Percentiles rank a stretch among this genome's conserved stretches.
phyloP scores from a whole-genome alignment of 495 filamentous ascomycete genomes.

The Amorphotheca resinae region DNA sequence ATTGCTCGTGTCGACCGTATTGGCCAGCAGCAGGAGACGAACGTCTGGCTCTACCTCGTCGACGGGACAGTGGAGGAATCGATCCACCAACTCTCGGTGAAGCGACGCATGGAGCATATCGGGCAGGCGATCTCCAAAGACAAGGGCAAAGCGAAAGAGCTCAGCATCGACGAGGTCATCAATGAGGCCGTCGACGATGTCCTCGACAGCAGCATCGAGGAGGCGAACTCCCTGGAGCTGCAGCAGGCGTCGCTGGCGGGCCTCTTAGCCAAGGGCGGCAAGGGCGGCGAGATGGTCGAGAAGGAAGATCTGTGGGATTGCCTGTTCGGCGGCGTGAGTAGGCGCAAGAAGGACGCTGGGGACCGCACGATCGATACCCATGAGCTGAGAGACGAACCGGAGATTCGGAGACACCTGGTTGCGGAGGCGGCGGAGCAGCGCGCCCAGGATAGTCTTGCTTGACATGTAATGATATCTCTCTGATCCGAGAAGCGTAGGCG shows the following conservation, averaged over 20 bases:
- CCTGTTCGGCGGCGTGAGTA: constrained; percentile 47
- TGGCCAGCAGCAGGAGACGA: constrained; percentile 75
- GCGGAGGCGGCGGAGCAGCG: constrained; percentile 17
- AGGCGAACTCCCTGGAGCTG: constrained; percentile 74
- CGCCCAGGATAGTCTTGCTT: too few relatives aligned
- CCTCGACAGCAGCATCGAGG: constrained; percentile 28
- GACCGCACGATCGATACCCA: background rate
- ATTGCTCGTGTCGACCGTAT: constrained; percentile 92
- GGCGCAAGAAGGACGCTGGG: background rate
- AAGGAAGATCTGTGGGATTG: constrained; percentile 82
- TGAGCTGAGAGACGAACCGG: constrained; percentile 6
- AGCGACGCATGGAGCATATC: constrained; percentile 65
- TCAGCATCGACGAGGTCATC: constrained; percentile 18
- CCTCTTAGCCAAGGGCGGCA: constrained; percentile 54
- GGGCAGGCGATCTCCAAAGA: constrained; percentile 28
- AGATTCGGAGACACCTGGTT: constrained; percentile 10
- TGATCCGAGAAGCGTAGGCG: too few relatives aligned
- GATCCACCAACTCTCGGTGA: constrained; percentile 75
- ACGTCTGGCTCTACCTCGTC: constrained; percentile 89
- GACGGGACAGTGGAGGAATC: constrained; percentile 80
- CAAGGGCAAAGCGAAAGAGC: constrained; percentile 22
- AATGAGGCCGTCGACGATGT: constrained; percentile 19
- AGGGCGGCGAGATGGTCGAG: constrained; percentile 69
- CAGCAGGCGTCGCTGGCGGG: constrained; percentile 52
- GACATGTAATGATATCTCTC: too few relatives aligned